Percentiles rank a stretch among this genome's conserved stretches.
Conservation (phyloP, 2,329 filamentous ascomycete genomes). For the Verticillium zaregamsianum region DNA sequence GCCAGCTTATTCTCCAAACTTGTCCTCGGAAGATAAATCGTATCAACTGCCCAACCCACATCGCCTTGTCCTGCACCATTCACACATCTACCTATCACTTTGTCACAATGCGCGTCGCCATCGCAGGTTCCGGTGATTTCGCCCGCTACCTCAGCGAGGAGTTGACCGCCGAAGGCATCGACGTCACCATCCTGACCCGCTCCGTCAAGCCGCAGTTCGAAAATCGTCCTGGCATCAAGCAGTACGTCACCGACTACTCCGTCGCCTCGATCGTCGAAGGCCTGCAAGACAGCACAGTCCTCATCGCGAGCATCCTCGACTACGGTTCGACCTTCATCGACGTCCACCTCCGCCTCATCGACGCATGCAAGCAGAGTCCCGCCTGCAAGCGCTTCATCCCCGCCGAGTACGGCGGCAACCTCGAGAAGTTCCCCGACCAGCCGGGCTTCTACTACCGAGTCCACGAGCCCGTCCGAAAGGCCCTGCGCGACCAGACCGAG, state of each 20-base stretch:
- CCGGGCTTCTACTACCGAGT: constrained; percentile 9
- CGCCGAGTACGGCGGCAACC: constrained; percentile 11
- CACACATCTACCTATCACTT: neutral
- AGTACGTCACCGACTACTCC: constrained; percentile 4
- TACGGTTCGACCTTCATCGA: constrained; percentile 7
- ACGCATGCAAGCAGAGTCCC: constrained; percentile 8
- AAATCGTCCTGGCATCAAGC: neutral
- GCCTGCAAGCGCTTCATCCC: constrained; percentile 14
- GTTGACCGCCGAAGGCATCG: constrained; percentile 4
- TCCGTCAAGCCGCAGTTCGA: constrained; percentile 8
- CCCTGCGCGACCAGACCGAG: constrained; percentile 6
- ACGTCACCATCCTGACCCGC: constrained; percentile 10
- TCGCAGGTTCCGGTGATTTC: constrained; percentile 13
- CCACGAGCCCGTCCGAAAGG: constrained; percentile 3
- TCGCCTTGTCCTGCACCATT: no score
- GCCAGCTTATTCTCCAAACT: neutral
- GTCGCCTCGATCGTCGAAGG: constrained; percentile 2
- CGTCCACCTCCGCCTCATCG: constrained; percentile 11
- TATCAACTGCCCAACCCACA: neutral
- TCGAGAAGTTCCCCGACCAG: constrained; percentile 11
- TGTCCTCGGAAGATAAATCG: no score
- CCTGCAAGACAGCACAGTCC: constrained; percentile 5
- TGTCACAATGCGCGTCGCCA: constrained; percentile 7
- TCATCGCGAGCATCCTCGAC: constrained; percentile 13
- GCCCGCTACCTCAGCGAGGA: constrained; percentile 13